Evolutionary conservation across 78 protist genomes (phyloP), one percentile per base, ranked within the genome.

Genomic region (Dictyostelium capitatum): DNA sequence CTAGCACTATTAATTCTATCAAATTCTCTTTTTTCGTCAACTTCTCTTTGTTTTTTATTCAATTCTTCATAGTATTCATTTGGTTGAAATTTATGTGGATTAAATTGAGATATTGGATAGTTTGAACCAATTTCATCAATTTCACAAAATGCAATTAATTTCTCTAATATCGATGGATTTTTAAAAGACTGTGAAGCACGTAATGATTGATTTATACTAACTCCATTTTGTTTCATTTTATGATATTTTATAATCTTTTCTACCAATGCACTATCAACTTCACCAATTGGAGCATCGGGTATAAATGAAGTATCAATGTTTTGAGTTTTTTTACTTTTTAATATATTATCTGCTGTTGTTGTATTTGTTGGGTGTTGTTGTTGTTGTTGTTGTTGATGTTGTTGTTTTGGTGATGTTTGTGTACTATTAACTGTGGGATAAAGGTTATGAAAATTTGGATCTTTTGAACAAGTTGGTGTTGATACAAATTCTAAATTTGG

Each of bases 121-220:
- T 87, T 87, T 11, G 79, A 28, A 10, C 92, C 92, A 12, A 56
- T 46, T 20, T 87, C 92, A 48, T 77, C 48, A 25, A 87, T 77
- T 25, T 87, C 83, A 64, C 92, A 87, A 77, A 87, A 87, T 28
- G 23, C 73, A 20, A 87, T 87, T 48, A 87, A 87, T 32, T 87
- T 87, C 46, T 87, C 92, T 17, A 87, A 20, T 7, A 87, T 79
- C 11, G 77, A 77, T 25, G 92, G 92, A 64, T 87, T 87, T 17
- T 77, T 87, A 54, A 87, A 87, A 20, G 84, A 56, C 28, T 14
- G n/a, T 30, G 92, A 87, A 6, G 48, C 47, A 32, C 81, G 75
- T 47, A 87, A 30, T 20, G 65, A 17, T 20, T 87, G 83, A 50
- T 87, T 87, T 3, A 87, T 59, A 37, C 74, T 87, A 9, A 87